Percentiles rank a stretch among this genome's conserved stretches.
phyloP scores from a whole-genome alignment of 805 yeast genomes.

The Lipomyces sp. region DNA sequence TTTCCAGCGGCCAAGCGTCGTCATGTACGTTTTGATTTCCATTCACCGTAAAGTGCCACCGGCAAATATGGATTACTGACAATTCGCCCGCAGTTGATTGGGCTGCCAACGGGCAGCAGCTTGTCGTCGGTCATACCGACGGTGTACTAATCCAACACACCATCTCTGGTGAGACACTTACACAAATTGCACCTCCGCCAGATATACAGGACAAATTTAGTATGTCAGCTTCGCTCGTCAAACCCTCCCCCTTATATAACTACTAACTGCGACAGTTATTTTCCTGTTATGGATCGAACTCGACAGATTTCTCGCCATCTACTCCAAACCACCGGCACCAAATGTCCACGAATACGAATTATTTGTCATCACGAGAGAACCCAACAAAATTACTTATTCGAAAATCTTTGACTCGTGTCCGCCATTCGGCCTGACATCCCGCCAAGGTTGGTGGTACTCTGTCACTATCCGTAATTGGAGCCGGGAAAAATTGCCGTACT shows the following conservation, averaged over 20 bases:
- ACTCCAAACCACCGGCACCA: constrained; percentile 30
- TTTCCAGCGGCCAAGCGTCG: not conserved
- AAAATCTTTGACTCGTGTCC: constrained; percentile 41
- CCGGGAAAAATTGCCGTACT: constrained; percentile 22
- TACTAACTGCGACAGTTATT: constrained; percentile 17
- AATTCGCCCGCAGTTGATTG: constrained; percentile 34
- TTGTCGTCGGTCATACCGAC: constrained; percentile 36
- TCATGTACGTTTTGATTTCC: constrained; percentile 14
- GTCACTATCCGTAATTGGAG: constrained; percentile 38
- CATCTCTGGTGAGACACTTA: constrained; percentile 27
- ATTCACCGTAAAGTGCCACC: not conserved
- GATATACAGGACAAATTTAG: constrained; percentile 19
- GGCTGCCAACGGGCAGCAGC: constrained; percentile 42
- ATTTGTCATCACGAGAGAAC: constrained; percentile 30
- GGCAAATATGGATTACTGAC: not conserved
- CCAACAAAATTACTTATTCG: constrained; percentile 20
- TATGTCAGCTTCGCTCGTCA: not conserved
- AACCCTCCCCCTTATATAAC: too few species aligned
- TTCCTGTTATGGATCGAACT: constrained; percentile 38
- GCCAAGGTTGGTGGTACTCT: constrained; percentile 41
- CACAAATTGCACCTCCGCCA: constrained; percentile 28
- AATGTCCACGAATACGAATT: constrained; percentile 37
- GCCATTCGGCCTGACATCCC: constrained; percentile 41
- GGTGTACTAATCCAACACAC: constrained; percentile 36
- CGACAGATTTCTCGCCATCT: constrained; percentile 38